phyloP scores from a whole-genome alignment of 495 filamentous ascomycete genomes.

The Penicillium paxilli region DNA sequence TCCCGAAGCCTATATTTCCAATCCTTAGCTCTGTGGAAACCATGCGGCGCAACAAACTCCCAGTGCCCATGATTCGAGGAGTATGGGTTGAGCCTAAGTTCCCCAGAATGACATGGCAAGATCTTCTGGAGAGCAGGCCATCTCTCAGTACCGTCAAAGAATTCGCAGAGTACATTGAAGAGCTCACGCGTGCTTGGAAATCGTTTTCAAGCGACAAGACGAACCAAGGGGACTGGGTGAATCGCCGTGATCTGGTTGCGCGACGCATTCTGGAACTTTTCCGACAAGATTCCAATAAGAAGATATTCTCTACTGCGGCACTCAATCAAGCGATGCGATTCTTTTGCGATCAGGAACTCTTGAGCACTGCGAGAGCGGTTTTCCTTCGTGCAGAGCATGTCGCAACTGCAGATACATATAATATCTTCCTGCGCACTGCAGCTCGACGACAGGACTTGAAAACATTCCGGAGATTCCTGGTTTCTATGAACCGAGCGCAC shows the following conservation, averaged over 20 bases:
- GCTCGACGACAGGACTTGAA: conserved; percentile 36
- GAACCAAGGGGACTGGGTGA: not conserved
- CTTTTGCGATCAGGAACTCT: conserved; percentile 31
- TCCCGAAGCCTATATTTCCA: conserved; percentile 31
- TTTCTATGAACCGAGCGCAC: conserved; percentile 30
- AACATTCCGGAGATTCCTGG: conserved; percentile 31
- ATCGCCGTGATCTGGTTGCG: conserved; percentile 9
- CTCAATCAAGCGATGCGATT: conserved; percentile 42
- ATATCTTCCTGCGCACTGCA: conserved; percentile 40
- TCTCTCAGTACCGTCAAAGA: conserved; percentile 26
- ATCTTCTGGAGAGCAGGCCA: conserved; percentile 6
- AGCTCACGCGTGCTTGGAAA: conserved; percentile 18
- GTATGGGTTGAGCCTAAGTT: conserved; percentile 25
- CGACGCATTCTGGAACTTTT: conserved; percentile 27
- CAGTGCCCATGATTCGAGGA: conserved; percentile 32
- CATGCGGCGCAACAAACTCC: conserved; percentile 14
- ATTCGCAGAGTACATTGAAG: conserved; percentile 36
- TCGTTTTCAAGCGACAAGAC: not conserved
- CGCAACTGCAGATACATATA: conserved; percentile 42
- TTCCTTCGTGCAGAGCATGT: conserved; percentile 34
- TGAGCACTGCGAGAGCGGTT: conserved; percentile 28
- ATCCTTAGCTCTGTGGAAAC: conserved; percentile 27
- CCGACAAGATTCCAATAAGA: conserved; percentile 13
- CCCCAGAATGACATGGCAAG: conserved; percentile 6
- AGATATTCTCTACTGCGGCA: conserved; percentile 39